phyloP scores from a whole-genome alignment of 164 flowering plant genomes.

The Magnolia changhungtana region DNA sequence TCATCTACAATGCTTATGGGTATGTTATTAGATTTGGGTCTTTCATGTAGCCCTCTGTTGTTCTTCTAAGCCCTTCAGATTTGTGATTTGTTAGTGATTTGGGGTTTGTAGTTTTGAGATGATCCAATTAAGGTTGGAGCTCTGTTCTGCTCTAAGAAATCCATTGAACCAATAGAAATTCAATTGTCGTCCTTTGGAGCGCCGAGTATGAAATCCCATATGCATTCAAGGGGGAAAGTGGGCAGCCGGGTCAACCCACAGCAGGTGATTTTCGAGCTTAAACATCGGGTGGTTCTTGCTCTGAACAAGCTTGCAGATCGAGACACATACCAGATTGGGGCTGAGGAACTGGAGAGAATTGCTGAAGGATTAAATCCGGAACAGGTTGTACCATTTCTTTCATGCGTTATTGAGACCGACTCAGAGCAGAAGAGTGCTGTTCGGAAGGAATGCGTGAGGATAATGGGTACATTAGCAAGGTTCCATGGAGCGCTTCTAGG shows the following conservation, averaged over 20 bases:
- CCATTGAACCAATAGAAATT: neutral
- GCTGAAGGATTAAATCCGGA: slow-evolving; percentile 62
- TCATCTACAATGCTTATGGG: neutral
- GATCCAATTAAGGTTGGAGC: neutral
- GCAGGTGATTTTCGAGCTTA: slow-evolving; percentile 58
- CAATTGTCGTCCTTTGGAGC: neutral
- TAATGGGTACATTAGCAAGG: slow-evolving; percentile 59
- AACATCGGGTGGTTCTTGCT: slow-evolving; percentile 59
- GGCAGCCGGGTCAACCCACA: slow-evolving; percentile 32
- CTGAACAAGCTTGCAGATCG: slow-evolving; percentile 81
- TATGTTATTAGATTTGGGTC: neutral
- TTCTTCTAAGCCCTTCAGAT: neutral
- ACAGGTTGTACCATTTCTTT: slow-evolving; percentile 56
- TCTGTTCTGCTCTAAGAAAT: neutral
- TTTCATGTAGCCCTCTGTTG: neutral
- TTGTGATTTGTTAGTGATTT: neutral
- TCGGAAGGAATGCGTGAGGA: slow-evolving; percentile 71
- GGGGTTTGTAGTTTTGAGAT: neutral
- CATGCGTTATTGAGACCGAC: slow-evolving; percentile 72
- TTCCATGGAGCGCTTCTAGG: slow-evolving; percentile 48
- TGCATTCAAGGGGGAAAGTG: slow-evolving; percentile 37
- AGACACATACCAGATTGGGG: slow-evolving; percentile 75
- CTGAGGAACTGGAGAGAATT: slow-evolving; percentile 71
- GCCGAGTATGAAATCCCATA: slow-evolving; percentile 39
- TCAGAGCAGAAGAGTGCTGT: slow-evolving; percentile 71